A percentile compares a stretch with the other conserved stretches of the same genome.
These are phyloP conservation scores for Ophiognomonia clavigignenti-juglandacearum DNA, from an alignment of 2,329 filamentous ascomycete species.

Conservation along the genomic window DNA sequence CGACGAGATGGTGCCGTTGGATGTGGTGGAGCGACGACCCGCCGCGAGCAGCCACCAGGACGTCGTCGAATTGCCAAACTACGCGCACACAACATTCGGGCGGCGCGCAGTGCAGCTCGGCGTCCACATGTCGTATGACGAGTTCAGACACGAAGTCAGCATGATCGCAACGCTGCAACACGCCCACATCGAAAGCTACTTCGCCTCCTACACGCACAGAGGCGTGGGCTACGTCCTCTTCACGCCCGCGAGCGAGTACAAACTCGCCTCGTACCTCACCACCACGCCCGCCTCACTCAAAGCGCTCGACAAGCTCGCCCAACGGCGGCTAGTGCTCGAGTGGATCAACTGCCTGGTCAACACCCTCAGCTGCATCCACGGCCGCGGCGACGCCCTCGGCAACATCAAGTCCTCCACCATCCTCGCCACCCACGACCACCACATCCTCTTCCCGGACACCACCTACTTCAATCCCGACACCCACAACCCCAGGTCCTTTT, in stretches of 20 bases:
- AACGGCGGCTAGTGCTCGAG: constrained; percentile 58
- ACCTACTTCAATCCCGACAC: constrained; percentile 41
- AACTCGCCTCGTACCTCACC: constrained; percentile 61
- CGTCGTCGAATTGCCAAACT: constrained; percentile 59
- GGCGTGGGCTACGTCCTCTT: constrained; percentile 62
- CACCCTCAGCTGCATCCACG: constrained; percentile 63
- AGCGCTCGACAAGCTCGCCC: constrained; percentile 53
- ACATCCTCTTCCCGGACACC: constrained; percentile 64
- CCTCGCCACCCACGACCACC: constrained; percentile 59
- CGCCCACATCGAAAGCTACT: constrained; percentile 66
- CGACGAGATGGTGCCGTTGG: constrained; percentile 65
- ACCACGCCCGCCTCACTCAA: constrained; percentile 59
- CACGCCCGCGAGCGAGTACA: constrained; percentile 62
- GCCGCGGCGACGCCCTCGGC: constrained; percentile 57
- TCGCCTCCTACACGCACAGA: constrained; percentile 64
- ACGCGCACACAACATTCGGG: constrained; percentile 51
- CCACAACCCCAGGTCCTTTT: constrained; percentile 45
- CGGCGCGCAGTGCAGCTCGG: constrained; percentile 55
- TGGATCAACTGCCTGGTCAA: constrained; percentile 73
- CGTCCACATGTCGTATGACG: constrained; percentile 37
- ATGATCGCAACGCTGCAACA: constrained; percentile 56
- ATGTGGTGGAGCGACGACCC: constrained; percentile 56
- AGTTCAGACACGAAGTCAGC: constrained; percentile 58
- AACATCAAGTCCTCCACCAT: constrained; percentile 69
- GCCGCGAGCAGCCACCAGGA: constrained; percentile 40